A percentile compares a stretch with the other conserved stretches of the same genome.
Evolutionary conservation across 176 grass and related monocot genomes (phyloP).

Genomic region (Musa beccarii): DNA sequence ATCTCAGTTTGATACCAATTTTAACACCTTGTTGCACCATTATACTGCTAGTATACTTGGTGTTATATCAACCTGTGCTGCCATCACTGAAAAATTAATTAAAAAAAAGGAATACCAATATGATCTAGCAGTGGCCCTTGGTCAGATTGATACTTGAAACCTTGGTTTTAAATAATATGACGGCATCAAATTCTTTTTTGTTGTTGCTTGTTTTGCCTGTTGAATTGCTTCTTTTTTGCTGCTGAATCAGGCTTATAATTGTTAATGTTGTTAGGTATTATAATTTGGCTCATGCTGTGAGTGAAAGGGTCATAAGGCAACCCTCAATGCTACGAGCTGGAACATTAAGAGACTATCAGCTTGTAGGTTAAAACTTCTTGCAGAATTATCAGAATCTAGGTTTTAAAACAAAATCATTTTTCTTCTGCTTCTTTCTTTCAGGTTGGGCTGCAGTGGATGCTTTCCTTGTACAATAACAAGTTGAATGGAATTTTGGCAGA

Average conservation of each 20-base stretch:
- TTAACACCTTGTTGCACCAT: no score
- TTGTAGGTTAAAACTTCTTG: conserved; percentile 38
- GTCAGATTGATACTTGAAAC: no score
- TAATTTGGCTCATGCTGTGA: conserved; percentile 95
- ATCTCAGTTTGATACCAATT: no score
- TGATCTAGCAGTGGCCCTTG: no score
- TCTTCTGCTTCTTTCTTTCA: conserved; percentile 27
- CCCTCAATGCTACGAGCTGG: conserved; percentile 80
- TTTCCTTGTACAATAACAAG: conserved; percentile 99
- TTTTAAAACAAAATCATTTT: conserved; percentile 8
- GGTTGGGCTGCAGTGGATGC: conserved; percentile 99
- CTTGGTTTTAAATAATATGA: no score
- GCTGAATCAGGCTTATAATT: conserved; percentile 4
- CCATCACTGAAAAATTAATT: no score
- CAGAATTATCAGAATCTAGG: conserved; percentile 11
- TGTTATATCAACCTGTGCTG: no score
- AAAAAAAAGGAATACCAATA: no score
- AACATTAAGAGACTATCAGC: conserved; percentile 96
- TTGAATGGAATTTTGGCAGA: conserved; percentile 99
- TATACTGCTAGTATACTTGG: no score
- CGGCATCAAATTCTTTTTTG: background rate
- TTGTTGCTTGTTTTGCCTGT: background rate
- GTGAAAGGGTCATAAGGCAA: conserved; percentile 74
- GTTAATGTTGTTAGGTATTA: conserved; percentile 56
- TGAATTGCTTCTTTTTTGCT: conserved; percentile 6